A percentile compares a stretch with the other conserved stretches of the same genome.
phyloP scores from a whole-genome alignment of 345 rosid species.

The Pugionium cornutum region DNA sequence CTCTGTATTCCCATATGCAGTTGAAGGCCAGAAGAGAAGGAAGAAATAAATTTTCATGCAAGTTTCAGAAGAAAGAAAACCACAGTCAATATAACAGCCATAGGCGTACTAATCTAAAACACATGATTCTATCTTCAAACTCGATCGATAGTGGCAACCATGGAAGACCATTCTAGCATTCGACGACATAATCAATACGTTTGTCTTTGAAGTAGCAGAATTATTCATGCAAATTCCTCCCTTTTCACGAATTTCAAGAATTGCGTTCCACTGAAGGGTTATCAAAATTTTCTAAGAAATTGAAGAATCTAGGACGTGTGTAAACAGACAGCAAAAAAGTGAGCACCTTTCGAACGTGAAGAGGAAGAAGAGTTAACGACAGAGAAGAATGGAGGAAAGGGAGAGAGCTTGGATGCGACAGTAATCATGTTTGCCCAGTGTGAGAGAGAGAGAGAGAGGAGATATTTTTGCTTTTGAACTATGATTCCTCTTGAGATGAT shows the following conservation, averaged over 20 bases:
- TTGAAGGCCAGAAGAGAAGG: slow-evolving; percentile 2
- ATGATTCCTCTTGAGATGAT: neutral
- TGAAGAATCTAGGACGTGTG: slow-evolving; percentile 14
- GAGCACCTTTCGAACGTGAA: slow-evolving; percentile 52
- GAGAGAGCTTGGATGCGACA: slow-evolving; percentile 43
- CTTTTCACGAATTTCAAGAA: neutral
- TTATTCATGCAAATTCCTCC: neutral
- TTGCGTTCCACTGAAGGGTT: slow-evolving; percentile 7
- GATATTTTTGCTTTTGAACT: slow-evolving; percentile 32
- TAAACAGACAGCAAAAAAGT: slow-evolving; percentile 12
- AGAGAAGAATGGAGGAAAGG: slow-evolving; percentile 37
- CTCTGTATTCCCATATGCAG: slow-evolving; percentile 40
- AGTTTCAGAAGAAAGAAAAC: neutral
- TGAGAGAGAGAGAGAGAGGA: slow-evolving; percentile 6
- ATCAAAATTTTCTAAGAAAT: neutral
- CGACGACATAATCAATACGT: neutral
- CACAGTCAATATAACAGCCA: neutral
- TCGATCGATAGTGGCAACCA: slow-evolving; percentile 24
- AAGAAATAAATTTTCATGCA: neutral
- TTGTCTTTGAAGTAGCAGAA: neutral
- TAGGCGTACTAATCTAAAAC: neutral
- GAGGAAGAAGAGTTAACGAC: slow-evolving; percentile 46
- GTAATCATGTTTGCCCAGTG: slow-evolving; percentile 42
- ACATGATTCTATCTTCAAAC: slow-evolving; percentile 9
- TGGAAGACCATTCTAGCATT: neutral